Evolutionary conservation across 1,139 yeast species (phyloP), one percentile per base, ranked within the genome.

Genomic region (Saccharomycopsis crataegensis): DNA sequence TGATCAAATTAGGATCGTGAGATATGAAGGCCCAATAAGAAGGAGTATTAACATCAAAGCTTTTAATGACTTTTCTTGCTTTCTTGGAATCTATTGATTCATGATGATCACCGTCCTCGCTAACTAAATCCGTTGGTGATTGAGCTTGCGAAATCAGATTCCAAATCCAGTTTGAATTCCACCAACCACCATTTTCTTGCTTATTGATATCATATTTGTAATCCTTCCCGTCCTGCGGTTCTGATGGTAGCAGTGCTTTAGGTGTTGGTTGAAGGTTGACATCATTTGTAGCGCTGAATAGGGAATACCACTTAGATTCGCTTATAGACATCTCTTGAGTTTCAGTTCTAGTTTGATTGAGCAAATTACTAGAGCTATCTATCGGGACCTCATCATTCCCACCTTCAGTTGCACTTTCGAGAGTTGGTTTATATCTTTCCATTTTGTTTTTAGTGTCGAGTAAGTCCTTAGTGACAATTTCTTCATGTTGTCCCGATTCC

Each of bases 121-220:
- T 43, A 17, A 33, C 36, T 32, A 38, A 17, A 9, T 50, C 54
- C 9, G 34, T 34, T 6, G 50, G 37, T 6, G 8, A 3, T 16
- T 36, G 36, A 6, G n/a, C 17, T 28, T 32, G 22, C 12, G 48
- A 22, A 6, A 50, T n/a, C 4, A 50, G 11, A 28, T 46, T 54
- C 58, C 58, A 56, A 11, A 48, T 43, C 57, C 57, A 56, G 14
- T 37, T 51, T 2, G 58, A 41, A 33, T 46, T 38, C 58, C 57
- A 56, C 54, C 58, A 53, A 8, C 44, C 37, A 34, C 12, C 17
- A 11, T 28, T 28, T 42, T 44, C 48, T 16, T 43, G 45, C 31
- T 22, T 43, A 43, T 43, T 43, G 17, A 7, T 45, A 12, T 45
- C 28, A 31, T 17, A 12, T 11, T 2, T 31, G 12, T 16, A 11